Percentiles rank a stretch among this genome's conserved stretches.
Evolutionary conservation across 2,329 filamentous ascomycete genomes (phyloP).

Genomic region (Dothistroma pini): DNA sequence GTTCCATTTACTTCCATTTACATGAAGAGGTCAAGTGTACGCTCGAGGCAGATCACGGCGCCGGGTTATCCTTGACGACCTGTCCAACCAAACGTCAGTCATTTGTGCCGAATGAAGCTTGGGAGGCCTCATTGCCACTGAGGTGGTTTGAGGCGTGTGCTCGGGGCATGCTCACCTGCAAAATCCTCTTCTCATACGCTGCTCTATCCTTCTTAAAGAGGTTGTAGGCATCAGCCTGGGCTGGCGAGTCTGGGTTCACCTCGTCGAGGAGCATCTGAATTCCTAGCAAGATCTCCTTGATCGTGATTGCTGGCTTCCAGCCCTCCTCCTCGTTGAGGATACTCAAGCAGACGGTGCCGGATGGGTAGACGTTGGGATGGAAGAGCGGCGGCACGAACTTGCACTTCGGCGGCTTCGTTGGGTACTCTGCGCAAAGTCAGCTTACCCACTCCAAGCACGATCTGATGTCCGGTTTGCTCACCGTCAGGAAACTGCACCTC

Average conservation of each 20-base stretch:
- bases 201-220: slow-evolving; percentile 84
- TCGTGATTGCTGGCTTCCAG: slow-evolving; percentile 97
- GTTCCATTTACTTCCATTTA: neutral
- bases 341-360: slow-evolving; percentile 92
- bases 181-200: slow-evolving; percentile 87
- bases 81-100: neutral
- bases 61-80: slow-evolving; percentile 85
- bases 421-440: slow-evolving; percentile 67
- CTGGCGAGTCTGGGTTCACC: slow-evolving; percentile 93
- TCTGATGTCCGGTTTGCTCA: slow-evolving; percentile 44
- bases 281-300: slow-evolving; percentile 94
- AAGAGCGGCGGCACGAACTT: slow-evolving; percentile 96
- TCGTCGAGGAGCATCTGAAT: slow-evolving; percentile 96
- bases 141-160: neutral
- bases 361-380: slow-evolving; percentile 98
- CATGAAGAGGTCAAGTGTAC: neutral
- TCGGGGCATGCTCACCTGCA: slow-evolving; percentile 42
- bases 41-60: slow-evolving; percentile 45
- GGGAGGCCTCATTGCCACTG: neutral
- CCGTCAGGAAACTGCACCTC: slow-evolving; percentile 91
- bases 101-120: neutral
- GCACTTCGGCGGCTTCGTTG: slow-evolving; percentile 98
- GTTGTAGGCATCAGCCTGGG: slow-evolving; percentile 96
- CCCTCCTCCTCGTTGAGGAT: slow-evolving; percentile 98
- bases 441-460: neutral